These are phyloP conservation scores for Anthoceros angustus DNA, from an alignment of 225 moss, liverwort and hornwort genomes.

Conservation along the genomic window DNA sequence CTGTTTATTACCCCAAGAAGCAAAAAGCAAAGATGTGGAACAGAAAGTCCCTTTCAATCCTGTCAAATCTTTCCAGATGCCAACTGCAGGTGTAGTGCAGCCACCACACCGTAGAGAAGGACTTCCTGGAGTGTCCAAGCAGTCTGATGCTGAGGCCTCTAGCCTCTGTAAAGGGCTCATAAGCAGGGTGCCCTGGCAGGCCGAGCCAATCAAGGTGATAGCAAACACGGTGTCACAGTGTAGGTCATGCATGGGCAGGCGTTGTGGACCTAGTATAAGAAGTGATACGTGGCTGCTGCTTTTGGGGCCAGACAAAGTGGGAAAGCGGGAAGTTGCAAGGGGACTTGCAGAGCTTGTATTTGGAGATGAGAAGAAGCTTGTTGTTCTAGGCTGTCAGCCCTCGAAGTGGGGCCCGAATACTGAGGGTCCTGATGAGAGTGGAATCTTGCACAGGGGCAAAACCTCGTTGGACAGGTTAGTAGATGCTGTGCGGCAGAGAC, in stretches of 20 bases:
- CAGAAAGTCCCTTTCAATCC: no score
- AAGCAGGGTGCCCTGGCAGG: constrained; percentile 20
- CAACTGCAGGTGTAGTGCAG: constrained; percentile 6
- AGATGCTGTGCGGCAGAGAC: constrained; percentile 42
- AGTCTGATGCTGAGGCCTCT: constrained; percentile 13
- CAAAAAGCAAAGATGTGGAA: no score
- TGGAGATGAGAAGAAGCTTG: constrained; percentile 31
- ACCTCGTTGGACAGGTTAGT: constrained; percentile 51
- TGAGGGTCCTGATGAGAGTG: constrained; percentile 24
- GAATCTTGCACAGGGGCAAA: constrained; percentile 27
- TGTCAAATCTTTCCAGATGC: not conserved
- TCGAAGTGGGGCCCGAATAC: constrained; percentile 9
- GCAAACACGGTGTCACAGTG: constrained; percentile 11
- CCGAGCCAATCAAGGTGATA: constrained; percentile 11
- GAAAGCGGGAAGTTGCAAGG: constrained; percentile 49
- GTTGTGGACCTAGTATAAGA: constrained; percentile 11
- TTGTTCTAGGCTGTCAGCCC: constrained; percentile 24
- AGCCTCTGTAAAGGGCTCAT: constrained; percentile 18
- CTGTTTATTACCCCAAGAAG: no score
- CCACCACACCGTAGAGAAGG: not conserved
- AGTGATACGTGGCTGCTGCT: constrained; percentile 57
- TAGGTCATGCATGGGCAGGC: constrained; percentile 13
- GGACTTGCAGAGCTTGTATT: constrained; percentile 51
- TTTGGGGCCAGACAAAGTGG: constrained; percentile 58
- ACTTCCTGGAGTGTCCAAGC: constrained; percentile 6